Evolutionary conservation across 768 basidiomycete species (phyloP).

Genomic region (Mycena pura): DNA sequence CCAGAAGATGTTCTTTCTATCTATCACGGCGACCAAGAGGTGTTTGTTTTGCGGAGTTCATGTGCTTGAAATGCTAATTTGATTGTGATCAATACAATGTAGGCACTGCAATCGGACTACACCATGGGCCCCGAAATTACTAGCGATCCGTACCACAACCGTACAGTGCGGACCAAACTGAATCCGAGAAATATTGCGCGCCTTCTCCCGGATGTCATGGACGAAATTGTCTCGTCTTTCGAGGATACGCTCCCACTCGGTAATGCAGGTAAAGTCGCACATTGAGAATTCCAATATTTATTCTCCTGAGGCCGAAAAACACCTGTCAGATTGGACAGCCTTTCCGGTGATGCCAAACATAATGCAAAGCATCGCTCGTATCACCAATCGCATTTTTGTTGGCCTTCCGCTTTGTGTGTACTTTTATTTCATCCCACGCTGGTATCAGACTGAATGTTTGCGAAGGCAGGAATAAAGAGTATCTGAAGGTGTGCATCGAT

Average conservation of each 20-base stretch:
- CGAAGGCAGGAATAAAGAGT: slow-evolving; percentile 3
- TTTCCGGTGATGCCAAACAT: neutral
- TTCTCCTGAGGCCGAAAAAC: too few species aligned
- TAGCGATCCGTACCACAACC: neutral
- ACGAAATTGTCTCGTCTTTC: neutral
- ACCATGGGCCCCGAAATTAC: neutral
- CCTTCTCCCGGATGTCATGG: neutral
- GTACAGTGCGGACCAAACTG: neutral
- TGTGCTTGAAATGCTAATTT: neutral
- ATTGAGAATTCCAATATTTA: too few species aligned
- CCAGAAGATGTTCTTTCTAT: slow-evolving; percentile 1
- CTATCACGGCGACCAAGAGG: neutral
- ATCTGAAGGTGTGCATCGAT: neutral
- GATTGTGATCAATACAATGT: neutral
- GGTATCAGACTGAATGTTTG: neutral
- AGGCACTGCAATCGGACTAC: neutral
- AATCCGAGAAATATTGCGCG: neutral
- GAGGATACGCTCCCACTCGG: neutral
- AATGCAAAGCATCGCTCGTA: neutral
- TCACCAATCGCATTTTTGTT: neutral
- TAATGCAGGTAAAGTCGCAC: neutral
- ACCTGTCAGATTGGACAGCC: slow-evolving; percentile 5
- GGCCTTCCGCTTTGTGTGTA: slow-evolving; percentile 11
- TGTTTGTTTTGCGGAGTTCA: neutral
- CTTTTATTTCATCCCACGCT: neutral